These are phyloP conservation scores for Pythium sp. DNA, from an alignment of 352 stramenopile genomes.

Conservation along the genomic window DNA sequence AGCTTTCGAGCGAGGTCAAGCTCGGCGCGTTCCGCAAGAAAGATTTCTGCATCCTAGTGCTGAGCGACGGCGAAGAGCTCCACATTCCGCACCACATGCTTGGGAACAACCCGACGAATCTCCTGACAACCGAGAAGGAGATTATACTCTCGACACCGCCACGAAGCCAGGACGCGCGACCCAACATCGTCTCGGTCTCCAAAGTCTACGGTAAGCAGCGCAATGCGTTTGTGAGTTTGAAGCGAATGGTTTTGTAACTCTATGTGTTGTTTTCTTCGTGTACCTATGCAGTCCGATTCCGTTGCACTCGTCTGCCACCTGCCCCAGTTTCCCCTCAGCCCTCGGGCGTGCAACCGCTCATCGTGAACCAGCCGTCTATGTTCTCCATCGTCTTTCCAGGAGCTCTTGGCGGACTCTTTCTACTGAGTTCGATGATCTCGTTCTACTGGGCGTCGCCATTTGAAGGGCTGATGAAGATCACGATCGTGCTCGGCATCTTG, in stretches of 20 bases:
- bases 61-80: slow-evolving; percentile 76
- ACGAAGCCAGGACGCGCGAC: slow-evolving; percentile 39
- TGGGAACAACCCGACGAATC: slow-evolving; percentile 27
- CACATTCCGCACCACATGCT: slow-evolving; percentile 54
- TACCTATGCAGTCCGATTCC: slow-evolving; percentile 32
- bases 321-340: slow-evolving; percentile 38
- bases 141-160: slow-evolving; percentile 52
- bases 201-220: slow-evolving; percentile 31
- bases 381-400: slow-evolving; percentile 70
- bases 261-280: not conserved
- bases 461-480: slow-evolving; percentile 84
- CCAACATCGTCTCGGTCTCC: slow-evolving; percentile 52
- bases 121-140: slow-evolving; percentile 51
- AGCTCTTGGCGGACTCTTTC: slow-evolving; percentile 62
- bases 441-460: slow-evolving; percentile 72
- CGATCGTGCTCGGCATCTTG: slow-evolving; percentile 74
- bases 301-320: slow-evolving; percentile 37
- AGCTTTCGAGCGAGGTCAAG: slow-evolving; percentile 47
- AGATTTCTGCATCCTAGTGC: slow-evolving; percentile 61
- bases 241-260: not conserved
- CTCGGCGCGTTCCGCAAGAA: slow-evolving; percentile 52
- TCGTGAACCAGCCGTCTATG: slow-evolving; percentile 41
- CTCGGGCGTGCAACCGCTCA: slow-evolving; percentile 34
- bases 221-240: not conserved
- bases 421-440: slow-evolving; percentile 74